Percentiles rank a stretch among this genome's conserved stretches.
Conservation (phyloP, 2,329 filamentous ascomycete species). For the Fusarium keratoplasticum region DNA sequence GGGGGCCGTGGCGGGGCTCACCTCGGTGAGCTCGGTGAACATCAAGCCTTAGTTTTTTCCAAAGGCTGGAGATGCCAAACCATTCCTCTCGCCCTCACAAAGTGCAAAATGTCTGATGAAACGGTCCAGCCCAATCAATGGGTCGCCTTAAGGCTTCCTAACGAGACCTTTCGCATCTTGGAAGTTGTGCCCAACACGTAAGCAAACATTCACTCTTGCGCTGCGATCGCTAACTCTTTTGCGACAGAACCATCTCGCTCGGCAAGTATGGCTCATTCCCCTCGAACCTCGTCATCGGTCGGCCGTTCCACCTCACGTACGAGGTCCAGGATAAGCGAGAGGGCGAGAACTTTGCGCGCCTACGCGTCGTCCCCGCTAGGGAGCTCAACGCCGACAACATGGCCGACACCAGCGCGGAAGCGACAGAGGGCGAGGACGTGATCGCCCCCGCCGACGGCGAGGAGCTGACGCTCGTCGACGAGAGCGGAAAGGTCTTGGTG, state of each 20-base stretch:
- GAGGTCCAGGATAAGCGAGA: slow-evolving; percentile 81
- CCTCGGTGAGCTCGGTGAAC: slow-evolving; percentile 45
- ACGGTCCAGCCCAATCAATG: slow-evolving; percentile 66
- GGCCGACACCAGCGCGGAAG: slow-evolving; percentile 54
- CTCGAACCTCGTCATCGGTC: slow-evolving; percentile 88
- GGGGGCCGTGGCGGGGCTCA: slow-evolving; percentile 47
- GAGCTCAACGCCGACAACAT: slow-evolving; percentile 88
- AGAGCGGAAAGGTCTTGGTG: slow-evolving; percentile 59
- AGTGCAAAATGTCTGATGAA: slow-evolving; percentile 47
- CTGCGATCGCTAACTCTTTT: slow-evolving; percentile 36
- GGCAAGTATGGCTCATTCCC: slow-evolving; percentile 95
- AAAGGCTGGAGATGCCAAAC: slow-evolving; percentile 20
- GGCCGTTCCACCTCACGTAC: slow-evolving; percentile 91
- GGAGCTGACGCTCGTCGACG: slow-evolving; percentile 58
- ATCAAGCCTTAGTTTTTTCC: slow-evolving; percentile 41
- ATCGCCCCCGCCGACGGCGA: slow-evolving; percentile 52
- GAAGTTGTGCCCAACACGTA: slow-evolving; percentile 72
- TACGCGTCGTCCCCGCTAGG: slow-evolving; percentile 82
- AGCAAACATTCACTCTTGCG: slow-evolving; percentile 27
- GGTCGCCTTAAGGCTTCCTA: slow-evolving; percentile 70
- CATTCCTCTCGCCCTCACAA: slow-evolving; percentile 15
- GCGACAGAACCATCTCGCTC: slow-evolving; percentile 80
- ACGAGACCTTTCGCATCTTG: slow-evolving; percentile 67
- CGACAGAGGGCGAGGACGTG: slow-evolving; percentile 58
- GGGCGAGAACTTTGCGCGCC: slow-evolving; percentile 71